phyloP scores from a whole-genome alignment of 441 rosid species.

The Populus trichocarpa region DNA sequence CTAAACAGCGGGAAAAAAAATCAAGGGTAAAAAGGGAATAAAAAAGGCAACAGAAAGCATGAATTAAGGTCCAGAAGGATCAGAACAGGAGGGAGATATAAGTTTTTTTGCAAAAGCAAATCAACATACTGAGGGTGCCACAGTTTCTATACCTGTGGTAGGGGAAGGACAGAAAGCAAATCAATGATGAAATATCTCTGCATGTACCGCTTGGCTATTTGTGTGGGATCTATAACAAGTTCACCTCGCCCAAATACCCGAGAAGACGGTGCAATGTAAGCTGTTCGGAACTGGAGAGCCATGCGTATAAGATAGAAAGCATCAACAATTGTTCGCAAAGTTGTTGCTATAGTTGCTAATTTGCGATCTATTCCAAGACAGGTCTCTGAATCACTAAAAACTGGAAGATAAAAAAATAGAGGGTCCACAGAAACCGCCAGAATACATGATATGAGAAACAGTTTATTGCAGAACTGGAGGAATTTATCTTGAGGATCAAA shows the following conservation, averaged over 20 bases:
- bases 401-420: conserved; percentile 88
- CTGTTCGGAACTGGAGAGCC: conserved; percentile 92
- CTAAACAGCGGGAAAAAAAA: not conserved
- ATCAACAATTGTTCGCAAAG: conserved; percentile 72
- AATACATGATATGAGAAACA: conserved; percentile 78
- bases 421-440: conserved; percentile 90
- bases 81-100: not conserved
- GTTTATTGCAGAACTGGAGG: conserved; percentile 72
- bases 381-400: conserved; percentile 36
- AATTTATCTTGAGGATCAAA: conserved; percentile 94
- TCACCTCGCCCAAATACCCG: conserved; percentile 97
- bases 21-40: not conserved
- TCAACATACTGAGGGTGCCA: conserved; percentile 4
- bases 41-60: not conserved
- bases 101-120: conserved; percentile 9
- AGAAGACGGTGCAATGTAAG: conserved; percentile 93
- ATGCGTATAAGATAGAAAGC: conserved; percentile 82
- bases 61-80: conserved; percentile 3
- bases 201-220: conserved; percentile 88
- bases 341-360: conserved; percentile 68
- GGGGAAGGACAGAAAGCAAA: conserved; percentile 82
- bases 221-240: conserved; percentile 87
- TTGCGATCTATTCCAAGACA: conserved; percentile 81
- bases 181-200: conserved; percentile 71
- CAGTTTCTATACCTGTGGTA: conserved; percentile 75